Percentiles rank a stretch among this genome's conserved stretches.
Evolutionary conservation across 345 rosid species (phyloP).

Genomic region (Noccaea bulbosa): DNA sequence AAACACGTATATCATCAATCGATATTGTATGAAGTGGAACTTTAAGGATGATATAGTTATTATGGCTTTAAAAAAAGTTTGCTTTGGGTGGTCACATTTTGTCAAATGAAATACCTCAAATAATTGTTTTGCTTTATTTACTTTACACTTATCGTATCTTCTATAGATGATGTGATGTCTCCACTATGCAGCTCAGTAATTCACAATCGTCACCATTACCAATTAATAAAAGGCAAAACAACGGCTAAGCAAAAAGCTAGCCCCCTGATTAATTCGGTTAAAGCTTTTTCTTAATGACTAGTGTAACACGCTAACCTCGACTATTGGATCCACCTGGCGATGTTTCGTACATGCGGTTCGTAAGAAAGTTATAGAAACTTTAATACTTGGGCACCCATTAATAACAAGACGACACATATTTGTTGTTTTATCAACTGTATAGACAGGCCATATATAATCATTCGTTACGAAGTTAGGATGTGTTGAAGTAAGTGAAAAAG

Average conservation of each 20-base stretch:
- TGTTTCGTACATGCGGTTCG: neutral
- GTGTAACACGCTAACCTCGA: slow-evolving; percentile 6
- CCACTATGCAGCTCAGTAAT: slow-evolving; percentile 10
- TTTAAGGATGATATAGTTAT: neutral
- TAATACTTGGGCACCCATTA: slow-evolving; percentile 26
- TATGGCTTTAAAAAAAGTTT: neutral
- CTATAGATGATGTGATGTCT: slow-evolving; percentile 10
- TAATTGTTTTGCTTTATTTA: slow-evolving; percentile 17
- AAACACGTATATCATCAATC: neutral
- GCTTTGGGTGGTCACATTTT: slow-evolving; percentile 4
- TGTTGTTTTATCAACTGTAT: slow-evolving; percentile 10
- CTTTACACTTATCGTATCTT: neutral
- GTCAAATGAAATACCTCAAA: slow-evolving; percentile 24
- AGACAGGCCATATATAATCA: neutral
- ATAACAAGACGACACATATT: slow-evolving; percentile 12
- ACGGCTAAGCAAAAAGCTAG: slow-evolving; percentile 25
- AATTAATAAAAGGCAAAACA: slow-evolving; percentile 13
- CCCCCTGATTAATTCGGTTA: slow-evolving; percentile 8
- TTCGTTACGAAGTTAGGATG: neutral
- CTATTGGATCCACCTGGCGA: slow-evolving; percentile 35
- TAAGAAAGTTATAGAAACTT: slow-evolving; percentile 30
- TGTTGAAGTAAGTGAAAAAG: neutral
- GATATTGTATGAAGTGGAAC: neutral
- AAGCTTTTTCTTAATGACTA: slow-evolving; percentile 9
- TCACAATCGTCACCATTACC: neutral